These are phyloP conservation scores for Trichoderma cornu-damae DNA, from an alignment of 2,329 filamentous ascomycete species.

Conservation along the genomic window DNA sequence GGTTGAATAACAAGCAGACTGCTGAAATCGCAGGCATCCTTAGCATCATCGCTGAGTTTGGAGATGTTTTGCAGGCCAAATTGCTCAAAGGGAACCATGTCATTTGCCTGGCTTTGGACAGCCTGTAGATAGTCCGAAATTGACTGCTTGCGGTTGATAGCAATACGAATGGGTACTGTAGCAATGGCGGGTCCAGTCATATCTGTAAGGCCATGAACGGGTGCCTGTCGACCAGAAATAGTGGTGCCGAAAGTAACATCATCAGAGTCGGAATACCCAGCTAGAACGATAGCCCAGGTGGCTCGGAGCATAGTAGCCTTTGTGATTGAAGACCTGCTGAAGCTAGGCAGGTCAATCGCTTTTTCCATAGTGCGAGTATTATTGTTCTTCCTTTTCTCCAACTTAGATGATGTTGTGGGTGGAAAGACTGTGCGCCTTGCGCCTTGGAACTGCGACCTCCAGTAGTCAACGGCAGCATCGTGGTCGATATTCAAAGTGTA, in stretches of 20 bases:
- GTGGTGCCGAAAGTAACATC: conserved; percentile 23
- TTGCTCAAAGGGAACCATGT: conserved; percentile 25
- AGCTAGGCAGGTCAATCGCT: not conserved
- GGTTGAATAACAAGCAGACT: conserved; percentile 23
- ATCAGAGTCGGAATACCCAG: conserved; percentile 19
- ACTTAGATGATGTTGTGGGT: not conserved
- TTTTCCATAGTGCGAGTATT: not conserved
- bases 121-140: conserved; percentile 6
- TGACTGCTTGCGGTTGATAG: not conserved
- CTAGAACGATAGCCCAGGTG: conserved; percentile 6
- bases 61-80: conserved; percentile 26
- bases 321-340: conserved; percentile 13
- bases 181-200: conserved; percentile 24
- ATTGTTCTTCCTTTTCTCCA: not conserved
- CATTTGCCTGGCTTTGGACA: conserved; percentile 19
- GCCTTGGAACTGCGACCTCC: conserved; percentile 18
- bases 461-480: conserved; percentile 15
- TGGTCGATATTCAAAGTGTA: conserved; percentile 5
- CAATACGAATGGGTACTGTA: conserved; percentile 18
- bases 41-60: conserved; percentile 18
- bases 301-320: conserved; percentile 23
- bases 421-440: conserved; percentile 18
- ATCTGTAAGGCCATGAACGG: conserved; percentile 22
- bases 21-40: conserved; percentile 22
- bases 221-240: conserved; percentile 23